Evolutionary conservation across 2,329 filamentous ascomycete genomes (phyloP).

Genomic region (Sarocladium strictum): DNA sequence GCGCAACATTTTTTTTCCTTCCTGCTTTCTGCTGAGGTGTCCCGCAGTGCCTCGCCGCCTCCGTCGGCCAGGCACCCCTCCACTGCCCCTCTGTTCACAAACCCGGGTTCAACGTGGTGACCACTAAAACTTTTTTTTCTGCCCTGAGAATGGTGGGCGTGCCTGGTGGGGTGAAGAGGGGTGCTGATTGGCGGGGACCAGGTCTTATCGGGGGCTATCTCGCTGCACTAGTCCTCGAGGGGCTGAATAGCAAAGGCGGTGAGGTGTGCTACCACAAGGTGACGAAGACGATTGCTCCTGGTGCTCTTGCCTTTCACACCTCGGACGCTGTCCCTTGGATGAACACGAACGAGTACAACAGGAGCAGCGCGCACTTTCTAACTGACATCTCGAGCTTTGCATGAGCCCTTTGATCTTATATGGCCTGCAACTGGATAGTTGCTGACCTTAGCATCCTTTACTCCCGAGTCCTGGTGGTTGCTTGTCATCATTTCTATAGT

Average conservation of each 20-base stretch:
- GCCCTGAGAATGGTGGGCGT: constrained; percentile 12
- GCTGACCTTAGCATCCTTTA: no score
- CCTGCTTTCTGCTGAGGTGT: background rate
- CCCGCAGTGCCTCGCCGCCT: background rate
- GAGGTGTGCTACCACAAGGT: constrained; percentile 4
- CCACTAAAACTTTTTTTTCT: constrained; percentile 18
- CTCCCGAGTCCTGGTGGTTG: no score
- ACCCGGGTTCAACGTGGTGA: background rate
- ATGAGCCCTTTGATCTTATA: no score
- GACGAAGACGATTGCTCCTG: background rate
- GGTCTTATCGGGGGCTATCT: constrained; percentile 20
- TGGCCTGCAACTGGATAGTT: no score
- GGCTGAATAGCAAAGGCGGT: constrained; percentile 13
- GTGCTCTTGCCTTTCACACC: background rate
- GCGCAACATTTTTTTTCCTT: constrained; percentile 10
- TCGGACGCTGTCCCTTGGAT: background rate
- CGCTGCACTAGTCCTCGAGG: constrained; percentile 13
- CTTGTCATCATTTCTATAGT: no score
- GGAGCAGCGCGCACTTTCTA: no score
- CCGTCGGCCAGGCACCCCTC: background rate
- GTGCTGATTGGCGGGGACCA: constrained; percentile 11
- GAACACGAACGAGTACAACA: background rate
- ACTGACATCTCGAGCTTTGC: no score
- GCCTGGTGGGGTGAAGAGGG: background rate
- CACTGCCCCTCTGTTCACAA: background rate